A percentile compares a stretch with the other conserved stretches of the same genome.
Evolutionary conservation across 768 basidiomycete genomes (phyloP).

Genomic region (Pisolithus microcarpus): DNA sequence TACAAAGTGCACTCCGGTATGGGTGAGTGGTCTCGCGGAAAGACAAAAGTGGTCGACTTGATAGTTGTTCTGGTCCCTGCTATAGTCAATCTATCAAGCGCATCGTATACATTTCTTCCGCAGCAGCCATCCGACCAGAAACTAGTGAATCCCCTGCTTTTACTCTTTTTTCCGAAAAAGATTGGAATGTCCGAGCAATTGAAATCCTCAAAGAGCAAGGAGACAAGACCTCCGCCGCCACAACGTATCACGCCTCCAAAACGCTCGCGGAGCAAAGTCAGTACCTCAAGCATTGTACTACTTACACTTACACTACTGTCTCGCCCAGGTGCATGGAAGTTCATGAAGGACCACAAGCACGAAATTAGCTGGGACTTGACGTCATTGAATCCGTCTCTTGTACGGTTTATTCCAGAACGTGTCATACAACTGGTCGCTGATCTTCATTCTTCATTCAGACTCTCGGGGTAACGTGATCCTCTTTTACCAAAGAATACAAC

Average conservation of each 20-base stretch:
- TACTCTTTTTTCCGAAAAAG: constrained; percentile 35
- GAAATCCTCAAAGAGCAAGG: constrained; percentile 30
- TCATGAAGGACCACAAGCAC: constrained; percentile 27
- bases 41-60: not conserved
- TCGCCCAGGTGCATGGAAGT: constrained; percentile 43
- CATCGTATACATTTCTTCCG: constrained; percentile 62
- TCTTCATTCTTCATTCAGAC: constrained; percentile 10
- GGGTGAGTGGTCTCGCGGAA: constrained; percentile 27
- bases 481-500: not conserved
- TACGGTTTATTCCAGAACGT: constrained; percentile 9
- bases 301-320: not conserved
- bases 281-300: not conserved
- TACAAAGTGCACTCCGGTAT: constrained; percentile 51
- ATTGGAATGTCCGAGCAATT: constrained; percentile 52
- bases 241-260: constrained; percentile 57
- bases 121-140: constrained; percentile 36
- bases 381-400: constrained; percentile 33
- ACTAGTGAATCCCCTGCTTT: constrained; percentile 15
- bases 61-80: not conserved
- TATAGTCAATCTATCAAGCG: constrained; percentile 32
- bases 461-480: constrained; percentile 19
- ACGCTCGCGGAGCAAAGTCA: constrained; percentile 55
- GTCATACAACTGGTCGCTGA: not conserved
- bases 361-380: constrained; percentile 34
- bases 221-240: constrained; percentile 17